phyloP scores from a whole-genome alignment of 371 early-diverging fungal species.

The Chytridium lagenaria region DNA sequence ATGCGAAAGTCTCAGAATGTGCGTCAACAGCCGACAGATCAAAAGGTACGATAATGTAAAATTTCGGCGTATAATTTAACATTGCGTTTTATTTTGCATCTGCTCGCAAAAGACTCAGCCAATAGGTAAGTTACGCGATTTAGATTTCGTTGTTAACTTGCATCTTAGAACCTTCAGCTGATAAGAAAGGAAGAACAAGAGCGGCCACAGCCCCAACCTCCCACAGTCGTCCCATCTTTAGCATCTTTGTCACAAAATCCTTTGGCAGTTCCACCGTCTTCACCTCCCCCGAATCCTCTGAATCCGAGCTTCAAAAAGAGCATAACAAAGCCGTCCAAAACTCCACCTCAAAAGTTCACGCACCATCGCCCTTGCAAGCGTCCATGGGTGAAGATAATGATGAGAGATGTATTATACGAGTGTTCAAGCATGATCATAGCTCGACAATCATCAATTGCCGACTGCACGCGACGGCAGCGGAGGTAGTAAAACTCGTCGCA shows the following conservation, averaged over 20 bases:
- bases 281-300: slow-evolving; percentile 4
- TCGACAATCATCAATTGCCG: slow-evolving; percentile 36
- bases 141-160: background rate
- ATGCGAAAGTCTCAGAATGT: slow-evolving; percentile 10
- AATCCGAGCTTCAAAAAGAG: slow-evolving; percentile 4
- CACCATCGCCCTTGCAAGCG: slow-evolving; percentile 11
- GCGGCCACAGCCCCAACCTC: slow-evolving; percentile 2
- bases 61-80: background rate
- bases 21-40: background rate
- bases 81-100: background rate
- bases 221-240: background rate
- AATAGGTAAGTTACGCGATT: background rate
- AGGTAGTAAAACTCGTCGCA: slow-evolving; percentile 31
- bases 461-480: slow-evolving; percentile 28
- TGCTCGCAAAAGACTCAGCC: background rate
- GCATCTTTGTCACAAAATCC: background rate
- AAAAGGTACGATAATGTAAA: slow-evolving; percentile 5
- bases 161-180: background rate
- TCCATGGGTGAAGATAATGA: slow-evolving; percentile 7
- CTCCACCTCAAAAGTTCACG: background rate
- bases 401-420: slow-evolving; percentile 22
- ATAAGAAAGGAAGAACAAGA: background rate
- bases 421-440: slow-evolving; percentile 36
- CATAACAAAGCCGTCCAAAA: background rate
- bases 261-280: slow-evolving; percentile 10